Percentiles rank a stretch among this genome's conserved stretches.
These are phyloP conservation scores for Boletus rubropictus DNA, from an alignment of 768 basidiomycete genomes.

Conservation along the genomic window DNA sequence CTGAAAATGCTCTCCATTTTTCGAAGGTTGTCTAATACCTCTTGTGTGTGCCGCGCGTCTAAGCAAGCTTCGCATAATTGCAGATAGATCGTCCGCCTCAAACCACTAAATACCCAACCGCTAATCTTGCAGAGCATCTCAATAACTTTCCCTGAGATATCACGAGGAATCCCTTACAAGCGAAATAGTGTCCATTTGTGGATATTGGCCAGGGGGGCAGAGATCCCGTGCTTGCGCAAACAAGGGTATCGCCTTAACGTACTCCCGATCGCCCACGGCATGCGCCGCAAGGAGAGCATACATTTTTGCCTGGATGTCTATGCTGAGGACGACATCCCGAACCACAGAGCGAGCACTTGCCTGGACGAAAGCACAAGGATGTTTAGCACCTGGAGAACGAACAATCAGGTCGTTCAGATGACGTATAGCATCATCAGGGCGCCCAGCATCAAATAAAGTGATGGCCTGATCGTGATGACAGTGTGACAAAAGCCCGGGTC, in stretches of 20 bases:
- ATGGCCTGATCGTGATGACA: slow-evolving; percentile 4
- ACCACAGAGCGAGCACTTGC: not conserved
- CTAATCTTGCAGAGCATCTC: slow-evolving; percentile 5
- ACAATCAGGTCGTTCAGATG: not conserved
- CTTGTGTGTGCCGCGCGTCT: not conserved
- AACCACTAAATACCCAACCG: slow-evolving; percentile 14
- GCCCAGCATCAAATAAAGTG: slow-evolving; percentile 6
- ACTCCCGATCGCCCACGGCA: not conserved
- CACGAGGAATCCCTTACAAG: slow-evolving; percentile 5
- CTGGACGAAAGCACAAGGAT: slow-evolving; percentile 9
- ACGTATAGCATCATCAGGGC: not conserved
- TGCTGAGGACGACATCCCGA: not conserved
- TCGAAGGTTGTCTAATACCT: not conserved
- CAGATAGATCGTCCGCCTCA: slow-evolving; percentile 6
- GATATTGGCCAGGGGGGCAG: slow-evolving; percentile 8
- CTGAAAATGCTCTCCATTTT: slow-evolving; percentile 4
- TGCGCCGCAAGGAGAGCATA: slow-evolving; percentile 8
- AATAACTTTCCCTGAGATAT: not conserved
- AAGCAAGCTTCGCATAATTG: slow-evolving; percentile 10
- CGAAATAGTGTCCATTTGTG: slow-evolving; percentile 11
- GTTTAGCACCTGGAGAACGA: not conserved
- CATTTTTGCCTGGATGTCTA: slow-evolving; percentile 13
- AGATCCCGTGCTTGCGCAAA: slow-evolving; percentile 5
- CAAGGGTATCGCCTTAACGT: not conserved
- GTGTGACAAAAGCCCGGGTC: not conserved